A percentile compares a stretch with the other conserved stretches of the same genome.
Evolutionary conservation across 805 yeast genomes (phyloP).

Genomic region (Saturnispora sanitii): DNA sequence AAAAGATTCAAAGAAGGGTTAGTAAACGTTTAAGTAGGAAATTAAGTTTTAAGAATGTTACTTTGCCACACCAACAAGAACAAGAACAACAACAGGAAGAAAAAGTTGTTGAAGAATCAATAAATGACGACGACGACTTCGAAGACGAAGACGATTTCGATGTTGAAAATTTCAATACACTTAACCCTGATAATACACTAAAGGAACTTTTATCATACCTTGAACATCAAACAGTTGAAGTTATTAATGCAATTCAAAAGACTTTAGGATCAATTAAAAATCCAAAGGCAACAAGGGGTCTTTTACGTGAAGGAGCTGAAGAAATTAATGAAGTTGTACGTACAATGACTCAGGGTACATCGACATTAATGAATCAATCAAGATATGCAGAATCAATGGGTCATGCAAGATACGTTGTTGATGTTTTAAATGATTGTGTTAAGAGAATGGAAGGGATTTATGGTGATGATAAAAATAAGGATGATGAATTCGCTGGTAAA

Average conservation of each 20-base stretch:
- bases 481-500: conserved; percentile 72
- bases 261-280: conserved; percentile 67
- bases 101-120: background rate
- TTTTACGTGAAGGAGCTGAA: conserved; percentile 57
- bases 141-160: conserved; percentile 36
- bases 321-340: conserved; percentile 73
- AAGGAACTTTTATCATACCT: conserved; percentile 74
- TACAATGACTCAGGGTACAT: conserved; percentile 86
- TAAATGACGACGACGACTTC: conserved; percentile 12
- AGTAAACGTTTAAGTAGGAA: conserved; percentile 8
- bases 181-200: conserved; percentile 81
- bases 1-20: conserved; percentile 9
- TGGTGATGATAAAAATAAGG: conserved; percentile 27
- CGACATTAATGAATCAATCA: conserved; percentile 78
- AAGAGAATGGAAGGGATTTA: conserved; percentile 73
- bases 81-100: background rate
- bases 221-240: conserved; percentile 90
- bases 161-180: conserved; percentile 67
- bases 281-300: conserved; percentile 68
- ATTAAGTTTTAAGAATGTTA: background rate
- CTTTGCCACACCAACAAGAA: background rate
- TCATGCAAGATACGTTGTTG: conserved; percentile 87
- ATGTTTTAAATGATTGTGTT: conserved; percentile 74
- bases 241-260: conserved; percentile 80
- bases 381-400: conserved; percentile 77